phyloP scores from a whole-genome alignment of 169 alveolate species.

The Plasmodium relictum region DNA sequence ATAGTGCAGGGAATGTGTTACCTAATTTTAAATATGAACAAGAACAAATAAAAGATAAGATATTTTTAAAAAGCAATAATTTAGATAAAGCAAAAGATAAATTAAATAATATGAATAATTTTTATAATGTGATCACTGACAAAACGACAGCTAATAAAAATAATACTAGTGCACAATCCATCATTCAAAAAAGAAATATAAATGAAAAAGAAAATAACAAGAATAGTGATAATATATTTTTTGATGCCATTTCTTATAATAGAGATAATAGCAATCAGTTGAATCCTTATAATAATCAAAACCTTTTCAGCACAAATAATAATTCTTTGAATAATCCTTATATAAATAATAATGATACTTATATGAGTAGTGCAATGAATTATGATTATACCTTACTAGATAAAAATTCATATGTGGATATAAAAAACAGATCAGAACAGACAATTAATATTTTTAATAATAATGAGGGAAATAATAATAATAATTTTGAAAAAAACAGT shows the following conservation, averaged over 20 bases:
- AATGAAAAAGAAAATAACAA: conserved; percentile 22
- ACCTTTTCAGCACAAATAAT: not conserved
- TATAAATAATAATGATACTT: not conserved
- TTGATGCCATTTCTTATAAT: conserved; percentile 48
- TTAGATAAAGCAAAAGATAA: not conserved
- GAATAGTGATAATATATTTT: conserved; percentile 45
- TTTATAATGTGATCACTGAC: not conserved
- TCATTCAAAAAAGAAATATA: conserved; percentile 3
- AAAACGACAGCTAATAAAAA: too few species aligned
- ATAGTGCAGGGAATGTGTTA: conserved; percentile 56
- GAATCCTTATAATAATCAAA: conserved; percentile 9
- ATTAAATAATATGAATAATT: not conserved
- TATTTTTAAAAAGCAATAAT: not conserved
- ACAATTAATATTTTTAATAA: conserved; percentile 27
- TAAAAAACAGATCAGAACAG: conserved; percentile 30
- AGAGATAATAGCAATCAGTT: conserved; percentile 2
- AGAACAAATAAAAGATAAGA: conserved; percentile 9
- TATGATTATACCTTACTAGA: not conserved
- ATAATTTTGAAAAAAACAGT: not conserved
- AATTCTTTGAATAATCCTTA: not conserved
- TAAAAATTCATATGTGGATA: conserved; percentile 3
- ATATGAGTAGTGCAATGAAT: not conserved
- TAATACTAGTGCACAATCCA: not conserved
- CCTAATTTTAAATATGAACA: conserved; percentile 26
- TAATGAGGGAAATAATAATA: not conserved